Percentiles rank a stretch among this genome's conserved stretches.
Evolutionary conservation across 139 green algal species (phyloP).

Genomic region (Chlorella sp.): DNA sequence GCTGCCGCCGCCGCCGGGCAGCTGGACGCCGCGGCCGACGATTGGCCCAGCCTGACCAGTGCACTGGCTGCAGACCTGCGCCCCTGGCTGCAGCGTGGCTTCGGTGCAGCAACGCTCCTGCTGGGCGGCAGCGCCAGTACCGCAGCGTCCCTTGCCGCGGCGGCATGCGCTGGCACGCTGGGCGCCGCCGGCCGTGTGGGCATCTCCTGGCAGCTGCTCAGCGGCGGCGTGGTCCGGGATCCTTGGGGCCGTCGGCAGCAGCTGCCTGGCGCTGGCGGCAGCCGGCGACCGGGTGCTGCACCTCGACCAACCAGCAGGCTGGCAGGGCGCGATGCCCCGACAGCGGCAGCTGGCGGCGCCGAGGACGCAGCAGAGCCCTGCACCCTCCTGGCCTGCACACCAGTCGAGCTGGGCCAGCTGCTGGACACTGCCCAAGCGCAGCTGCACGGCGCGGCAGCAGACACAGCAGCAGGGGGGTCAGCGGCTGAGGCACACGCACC

Average conservation of each 20-base stretch:
- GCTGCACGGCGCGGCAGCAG: not conserved
- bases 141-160: not conserved
- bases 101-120: not conserved
- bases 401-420: not conserved
- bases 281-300: not conserved
- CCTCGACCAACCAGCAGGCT: not conserved
- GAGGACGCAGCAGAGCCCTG: not conserved
- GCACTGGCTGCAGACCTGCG: not conserved
- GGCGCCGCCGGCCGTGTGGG: not conserved
- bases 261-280: not conserved
- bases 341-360: not conserved
- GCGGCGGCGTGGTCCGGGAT: not conserved
- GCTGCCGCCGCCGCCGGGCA: not conserved
- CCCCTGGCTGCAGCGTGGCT: conserved; percentile 14
- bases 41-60: not conserved
- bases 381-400: not conserved
- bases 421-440: not conserved
- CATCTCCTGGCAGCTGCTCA: conserved; percentile 19
- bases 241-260: not conserved
- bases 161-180: not conserved
- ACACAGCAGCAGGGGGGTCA: not conserved
- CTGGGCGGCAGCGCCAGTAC: not conserved
- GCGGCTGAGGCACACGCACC: too few relatives aligned
- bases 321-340: not conserved
- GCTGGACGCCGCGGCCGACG: not conserved